Evolutionary conservation across 2,329 filamentous ascomycete species (phyloP).

Genomic region (Aspergillus aculeatus): DNA sequence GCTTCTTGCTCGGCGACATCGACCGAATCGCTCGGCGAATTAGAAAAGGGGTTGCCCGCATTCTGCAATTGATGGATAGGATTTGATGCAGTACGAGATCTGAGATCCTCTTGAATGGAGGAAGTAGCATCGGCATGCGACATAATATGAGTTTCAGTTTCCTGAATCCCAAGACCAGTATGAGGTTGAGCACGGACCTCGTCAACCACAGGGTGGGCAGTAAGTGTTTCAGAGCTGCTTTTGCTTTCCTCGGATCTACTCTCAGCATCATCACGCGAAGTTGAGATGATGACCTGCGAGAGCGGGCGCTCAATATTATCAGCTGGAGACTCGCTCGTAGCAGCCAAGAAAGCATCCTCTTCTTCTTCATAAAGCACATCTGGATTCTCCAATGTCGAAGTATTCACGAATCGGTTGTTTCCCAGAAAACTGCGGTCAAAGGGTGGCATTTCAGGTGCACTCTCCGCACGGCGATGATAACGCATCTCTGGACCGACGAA

Average conservation of each 20-base stretch:
- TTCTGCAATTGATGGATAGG: constrained; percentile 16
- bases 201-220: constrained; percentile 17
- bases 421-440: constrained; percentile 45
- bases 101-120: constrained; percentile 4
- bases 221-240: constrained; percentile 29
- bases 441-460: constrained; percentile 50
- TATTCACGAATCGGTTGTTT: constrained; percentile 39
- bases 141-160: constrained; percentile 12
- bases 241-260: constrained; percentile 25
- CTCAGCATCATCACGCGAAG: constrained; percentile 18
- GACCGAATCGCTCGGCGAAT: constrained; percentile 26
- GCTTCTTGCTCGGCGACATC: constrained; percentile 34
- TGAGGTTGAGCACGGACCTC: constrained; percentile 13
- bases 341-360: constrained; percentile 50
- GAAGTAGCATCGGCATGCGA: background rate
- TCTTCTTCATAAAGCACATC: constrained; percentile 54
- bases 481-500: constrained; percentile 50
- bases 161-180: constrained; percentile 32
- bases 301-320: constrained; percentile 16
- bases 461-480: constrained; percentile 51
- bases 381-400: constrained; percentile 39
- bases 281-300: constrained; percentile 4
- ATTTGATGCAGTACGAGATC: constrained; percentile 3
- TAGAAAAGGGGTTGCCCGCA: constrained; percentile 22
- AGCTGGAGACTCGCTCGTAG: constrained; percentile 32